These are phyloP conservation scores for Cladosporium sp. DNA, from an alignment of 2,329 filamentous ascomycete genomes.

Conservation along the genomic window DNA sequence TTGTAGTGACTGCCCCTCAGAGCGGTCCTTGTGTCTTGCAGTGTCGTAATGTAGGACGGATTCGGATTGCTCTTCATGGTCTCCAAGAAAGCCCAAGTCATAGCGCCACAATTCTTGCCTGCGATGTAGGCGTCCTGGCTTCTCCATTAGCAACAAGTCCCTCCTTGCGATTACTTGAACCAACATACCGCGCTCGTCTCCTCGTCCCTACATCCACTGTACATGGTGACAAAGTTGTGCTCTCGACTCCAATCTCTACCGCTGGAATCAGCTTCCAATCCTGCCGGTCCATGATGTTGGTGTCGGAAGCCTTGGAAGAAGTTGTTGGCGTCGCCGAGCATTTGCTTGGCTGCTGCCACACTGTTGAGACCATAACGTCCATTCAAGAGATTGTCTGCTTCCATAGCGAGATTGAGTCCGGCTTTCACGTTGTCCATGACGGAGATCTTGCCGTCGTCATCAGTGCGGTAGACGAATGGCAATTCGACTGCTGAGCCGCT, in stretches of 20 bases:
- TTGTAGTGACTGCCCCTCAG: conserved; percentile 38
- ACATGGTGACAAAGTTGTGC: conserved; percentile 47
- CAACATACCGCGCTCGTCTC: conserved; percentile 46
- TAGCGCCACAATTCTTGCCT: conserved; percentile 42
- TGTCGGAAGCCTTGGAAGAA: conserved; percentile 53
- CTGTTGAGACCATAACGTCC: conserved; percentile 47
- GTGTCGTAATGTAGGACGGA: conserved; percentile 39
- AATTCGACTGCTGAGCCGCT: conserved; percentile 57
- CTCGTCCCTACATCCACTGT: conserved; percentile 48
- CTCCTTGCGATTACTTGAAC: neutral
- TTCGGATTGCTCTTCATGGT: conserved; percentile 35
- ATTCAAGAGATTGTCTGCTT: conserved; percentile 48
- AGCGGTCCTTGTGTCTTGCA: conserved; percentile 37
- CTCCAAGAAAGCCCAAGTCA: conserved; percentile 47
- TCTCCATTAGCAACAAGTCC: conserved; percentile 5
- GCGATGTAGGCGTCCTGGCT: conserved; percentile 36
- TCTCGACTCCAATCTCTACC: conserved; percentile 38
- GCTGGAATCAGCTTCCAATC: conserved; percentile 42
- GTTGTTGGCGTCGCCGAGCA: conserved; percentile 50
- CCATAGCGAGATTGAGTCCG: conserved; percentile 47
- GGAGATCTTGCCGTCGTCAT: conserved; percentile 54
- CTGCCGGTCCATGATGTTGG: conserved; percentile 27
- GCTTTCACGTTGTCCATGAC: conserved; percentile 53
- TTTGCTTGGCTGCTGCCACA: conserved; percentile 47
- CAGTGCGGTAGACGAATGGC: conserved; percentile 55